Percentiles rank a stretch among this genome's conserved stretches.
phyloP scores from a whole-genome alignment of 1,284 basidiomycete genomes.

The Termitomyces sp. region DNA sequence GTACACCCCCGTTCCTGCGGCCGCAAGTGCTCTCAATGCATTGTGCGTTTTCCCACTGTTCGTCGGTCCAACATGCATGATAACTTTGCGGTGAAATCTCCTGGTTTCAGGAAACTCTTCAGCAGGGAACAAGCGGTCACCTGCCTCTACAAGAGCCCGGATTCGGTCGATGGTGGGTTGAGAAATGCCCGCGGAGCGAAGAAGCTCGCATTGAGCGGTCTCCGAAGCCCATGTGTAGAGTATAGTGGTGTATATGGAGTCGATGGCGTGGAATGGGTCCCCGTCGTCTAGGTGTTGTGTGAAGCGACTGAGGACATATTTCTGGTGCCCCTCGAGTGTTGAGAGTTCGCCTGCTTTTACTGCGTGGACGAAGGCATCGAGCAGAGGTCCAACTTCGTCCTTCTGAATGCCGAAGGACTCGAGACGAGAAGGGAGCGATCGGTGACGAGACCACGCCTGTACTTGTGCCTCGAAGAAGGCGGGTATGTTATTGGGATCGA shows the following conservation, averaged over 20 bases:
- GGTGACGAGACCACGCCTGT: conserved; percentile 23
- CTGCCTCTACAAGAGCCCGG: conserved; percentile 31
- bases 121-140: conserved; percentile 36
- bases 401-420: conserved; percentile 39
- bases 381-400: conserved; percentile 28
- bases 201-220: conserved; percentile 18
- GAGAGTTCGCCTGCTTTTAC: conserved; percentile 31
- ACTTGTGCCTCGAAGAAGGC: conserved; percentile 27
- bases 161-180: conserved; percentile 31
- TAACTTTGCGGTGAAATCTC: conserved; percentile 64
- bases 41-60: conserved; percentile 97
- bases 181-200: conserved; percentile 23
- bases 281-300: conserved; percentile 16
- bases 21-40: conserved; percentile 84
- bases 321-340: conserved; percentile 21
- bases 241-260: conserved; percentile 34
- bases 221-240: conserved; percentile 49
- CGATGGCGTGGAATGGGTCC: conserved; percentile 13
- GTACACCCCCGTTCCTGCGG: conserved; percentile 74
- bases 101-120: conserved; percentile 39
- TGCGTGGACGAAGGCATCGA: conserved; percentile 30
- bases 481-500: conserved; percentile 17
- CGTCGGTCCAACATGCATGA: conserved; percentile 96
- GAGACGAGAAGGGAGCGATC: conserved; percentile 28
- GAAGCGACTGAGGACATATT: conserved; percentile 35